phyloP scores from a whole-genome alignment of 2,329 filamentous ascomycete genomes.

The Mollisia scopiformis region DNA sequence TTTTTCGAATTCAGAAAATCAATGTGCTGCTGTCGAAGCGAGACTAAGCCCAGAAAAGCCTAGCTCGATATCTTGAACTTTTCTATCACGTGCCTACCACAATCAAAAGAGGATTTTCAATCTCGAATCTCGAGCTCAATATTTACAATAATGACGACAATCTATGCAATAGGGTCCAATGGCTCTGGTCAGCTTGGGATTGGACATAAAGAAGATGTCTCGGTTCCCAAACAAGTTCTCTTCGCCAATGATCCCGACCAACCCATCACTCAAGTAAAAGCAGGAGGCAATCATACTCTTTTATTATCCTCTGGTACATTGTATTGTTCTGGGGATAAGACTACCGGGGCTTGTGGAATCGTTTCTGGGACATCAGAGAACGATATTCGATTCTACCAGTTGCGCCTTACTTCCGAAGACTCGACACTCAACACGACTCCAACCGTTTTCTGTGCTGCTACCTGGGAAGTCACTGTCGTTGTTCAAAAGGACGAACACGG shows the following conservation, averaged over 20 bases:
- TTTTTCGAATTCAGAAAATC: slow-evolving; percentile 12
- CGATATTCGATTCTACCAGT: slow-evolving; percentile 23
- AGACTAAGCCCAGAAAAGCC: not conserved
- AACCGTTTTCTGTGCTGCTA: slow-evolving; percentile 62
- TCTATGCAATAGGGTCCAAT: slow-evolving; percentile 77
- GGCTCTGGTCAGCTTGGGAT: slow-evolving; percentile 76
- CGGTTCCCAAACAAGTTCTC: slow-evolving; percentile 63
- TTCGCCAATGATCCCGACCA: slow-evolving; percentile 49
- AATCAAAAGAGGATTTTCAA: not conserved
- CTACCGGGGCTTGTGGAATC: slow-evolving; percentile 56
- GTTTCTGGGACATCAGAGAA: slow-evolving; percentile 7
- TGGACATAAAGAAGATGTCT: slow-evolving; percentile 72
- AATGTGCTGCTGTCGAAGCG: not conserved
- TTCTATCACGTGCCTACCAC: not conserved
- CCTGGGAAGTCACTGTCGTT: slow-evolving; percentile 76
- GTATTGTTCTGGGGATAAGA: slow-evolving; percentile 66
- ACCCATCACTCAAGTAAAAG: slow-evolving; percentile 40
- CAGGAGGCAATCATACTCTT: slow-evolving; percentile 89
- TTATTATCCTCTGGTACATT: slow-evolving; percentile 65
- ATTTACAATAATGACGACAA: slow-evolving; percentile 46
- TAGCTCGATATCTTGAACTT: too few relatives aligned
- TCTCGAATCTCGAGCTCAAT: not conserved
- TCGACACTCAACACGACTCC: slow-evolving; percentile 32
- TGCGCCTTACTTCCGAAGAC: slow-evolving; percentile 23
- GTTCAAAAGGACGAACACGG: slow-evolving; percentile 50